Base-by-base conservation (phyloP, 306 rosid species). In the Prunus fruticosa region DNA sequence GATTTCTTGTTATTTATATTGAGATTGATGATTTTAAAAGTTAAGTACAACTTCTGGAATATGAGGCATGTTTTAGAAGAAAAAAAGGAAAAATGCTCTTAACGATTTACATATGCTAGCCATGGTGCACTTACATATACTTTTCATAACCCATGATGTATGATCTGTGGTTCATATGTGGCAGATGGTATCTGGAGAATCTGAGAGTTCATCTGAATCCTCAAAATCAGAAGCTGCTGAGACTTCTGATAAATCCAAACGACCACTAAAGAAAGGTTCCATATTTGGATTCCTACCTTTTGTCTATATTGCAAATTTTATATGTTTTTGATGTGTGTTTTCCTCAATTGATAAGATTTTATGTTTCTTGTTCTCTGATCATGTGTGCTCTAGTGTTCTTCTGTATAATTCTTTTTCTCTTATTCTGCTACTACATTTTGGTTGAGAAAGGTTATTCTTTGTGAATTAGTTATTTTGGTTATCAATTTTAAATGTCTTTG, bases 241-340 rank as follows among this genome's bases (percentile, higher is more conserved):
- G 50, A 71, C 89, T 76, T 62, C 95, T 53, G 85, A 83, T 74
- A 77, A 85, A 63, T 87, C 86, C 57, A 80, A 83, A 83, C 71
- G 78, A 78, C 90, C 87, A 30, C 72, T 95, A 67, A 92, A 84
- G 82, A 95, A 88, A 95, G 98, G 98, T 92, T 74, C 71, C 67
- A 34, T 52, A 57, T 80, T 80, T 18, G 47, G 32, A 38, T 67
- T 49, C 16, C 27, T 72, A 11, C 32, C 10, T 0, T 27, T 8
- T 72, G 3, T 27, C 68, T 10, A 72, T 25, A 2, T 66, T 34
- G 9, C 58, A 19, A 16, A 23, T 3, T 7, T 60, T 11, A 46
- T 69, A 14, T 62, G 49, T 18, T 63, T 47, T 16, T 25, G 15
- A 32, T 72, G 16, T 47, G 12, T 47, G 43, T 38, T 38, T 38